Percentiles rank a stretch among this genome's conserved stretches.
phyloP scores from a whole-genome alignment of 2,329 filamentous ascomycete genomes.

The Fragosphaeria purpurea region DNA sequence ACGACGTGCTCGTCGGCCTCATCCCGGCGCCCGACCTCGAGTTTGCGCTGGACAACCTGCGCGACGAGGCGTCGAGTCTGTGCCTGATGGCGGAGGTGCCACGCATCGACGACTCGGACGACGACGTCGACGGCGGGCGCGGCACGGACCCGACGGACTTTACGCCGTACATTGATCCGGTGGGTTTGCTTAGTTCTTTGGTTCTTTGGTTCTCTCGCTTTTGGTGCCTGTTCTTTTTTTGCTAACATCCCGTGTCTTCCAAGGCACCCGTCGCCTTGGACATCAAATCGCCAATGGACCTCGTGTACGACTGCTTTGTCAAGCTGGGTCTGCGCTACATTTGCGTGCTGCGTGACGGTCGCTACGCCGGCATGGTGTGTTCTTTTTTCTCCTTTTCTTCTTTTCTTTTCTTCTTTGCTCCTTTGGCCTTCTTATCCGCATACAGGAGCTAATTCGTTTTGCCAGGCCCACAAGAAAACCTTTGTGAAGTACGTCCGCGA shows the following conservation, averaged over 20 bases:
- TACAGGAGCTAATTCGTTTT: not conserved
- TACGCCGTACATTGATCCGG: constrained; percentile 81
- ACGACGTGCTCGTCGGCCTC: constrained; percentile 73
- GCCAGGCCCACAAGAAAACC: constrained; percentile 80
- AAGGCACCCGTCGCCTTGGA: constrained; percentile 80
- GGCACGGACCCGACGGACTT: constrained; percentile 90
- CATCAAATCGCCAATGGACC: constrained; percentile 79
- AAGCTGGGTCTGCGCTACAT: constrained; percentile 90
- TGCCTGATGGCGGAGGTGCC: constrained; percentile 73
- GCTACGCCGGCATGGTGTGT: constrained; percentile 78
- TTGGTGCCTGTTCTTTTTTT: not conserved
- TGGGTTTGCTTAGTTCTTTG: constrained; percentile 21
- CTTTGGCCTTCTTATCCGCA: constrained; percentile 19
- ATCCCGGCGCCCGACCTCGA: constrained; percentile 93
- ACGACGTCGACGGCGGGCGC: constrained; percentile 37
- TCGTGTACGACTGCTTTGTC: constrained; percentile 93
- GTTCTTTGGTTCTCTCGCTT: not conserved
- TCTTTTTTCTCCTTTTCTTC: not conserved
- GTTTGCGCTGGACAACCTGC: constrained; percentile 77
- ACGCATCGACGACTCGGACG: constrained; percentile 54
- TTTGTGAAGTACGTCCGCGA: constrained; percentile 94
- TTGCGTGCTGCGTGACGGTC: constrained; percentile 75
- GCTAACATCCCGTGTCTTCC: too few species aligned
- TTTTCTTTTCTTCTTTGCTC: not conserved
- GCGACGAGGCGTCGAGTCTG: constrained; percentile 59